Conservation (phyloP, 192 early-diverging fungal genomes). For the Linderina pennispora region DNA sequence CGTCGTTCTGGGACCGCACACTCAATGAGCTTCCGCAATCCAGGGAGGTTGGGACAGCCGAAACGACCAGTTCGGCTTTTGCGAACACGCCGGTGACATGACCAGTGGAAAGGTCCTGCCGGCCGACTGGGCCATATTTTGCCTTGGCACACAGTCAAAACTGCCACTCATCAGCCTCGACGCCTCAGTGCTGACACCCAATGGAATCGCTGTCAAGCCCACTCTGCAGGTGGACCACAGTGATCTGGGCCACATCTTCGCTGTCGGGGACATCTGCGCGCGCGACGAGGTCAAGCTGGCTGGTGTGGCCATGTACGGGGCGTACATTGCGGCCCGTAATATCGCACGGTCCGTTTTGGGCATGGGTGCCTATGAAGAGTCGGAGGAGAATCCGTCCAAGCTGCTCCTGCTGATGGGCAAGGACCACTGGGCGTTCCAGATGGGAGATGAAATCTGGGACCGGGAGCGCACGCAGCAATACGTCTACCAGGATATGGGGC, state of each 20-base stretch:
- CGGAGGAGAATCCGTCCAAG: constrained; percentile 10
- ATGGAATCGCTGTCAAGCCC: constrained; percentile 44
- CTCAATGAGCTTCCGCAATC: background rate
- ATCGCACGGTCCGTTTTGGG: constrained; percentile 16
- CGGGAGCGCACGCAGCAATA: constrained; percentile 5
- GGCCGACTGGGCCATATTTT: constrained; percentile 20
- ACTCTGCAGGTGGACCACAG: constrained; percentile 64
- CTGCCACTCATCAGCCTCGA: constrained; percentile 2
- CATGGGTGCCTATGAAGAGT: background rate
- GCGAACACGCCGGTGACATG: constrained; percentile 8
- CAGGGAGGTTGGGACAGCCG: too few relatives aligned
- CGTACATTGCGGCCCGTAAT: constrained; percentile 28
- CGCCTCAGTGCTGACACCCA: constrained; percentile 1
- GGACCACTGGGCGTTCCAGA: constrained; percentile 19
- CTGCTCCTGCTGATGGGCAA: constrained; percentile 36
- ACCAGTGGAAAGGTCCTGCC: constrained; percentile 2
- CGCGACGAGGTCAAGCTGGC: constrained; percentile 32
- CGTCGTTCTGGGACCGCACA: constrained; percentile 24
- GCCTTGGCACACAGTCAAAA: constrained; percentile 12
- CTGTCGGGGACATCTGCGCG: constrained; percentile 63
- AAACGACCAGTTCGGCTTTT: too few relatives aligned
- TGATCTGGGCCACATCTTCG: constrained; percentile 60
- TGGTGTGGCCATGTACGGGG: constrained; percentile 36
- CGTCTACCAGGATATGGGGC: constrained; percentile 22
- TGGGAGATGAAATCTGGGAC: constrained; percentile 27